A percentile compares a stretch with the other conserved stretches of the same genome.
phyloP scores from a whole-genome alignment of 2,329 filamentous ascomycete species.

The Xylariales sp. region DNA sequence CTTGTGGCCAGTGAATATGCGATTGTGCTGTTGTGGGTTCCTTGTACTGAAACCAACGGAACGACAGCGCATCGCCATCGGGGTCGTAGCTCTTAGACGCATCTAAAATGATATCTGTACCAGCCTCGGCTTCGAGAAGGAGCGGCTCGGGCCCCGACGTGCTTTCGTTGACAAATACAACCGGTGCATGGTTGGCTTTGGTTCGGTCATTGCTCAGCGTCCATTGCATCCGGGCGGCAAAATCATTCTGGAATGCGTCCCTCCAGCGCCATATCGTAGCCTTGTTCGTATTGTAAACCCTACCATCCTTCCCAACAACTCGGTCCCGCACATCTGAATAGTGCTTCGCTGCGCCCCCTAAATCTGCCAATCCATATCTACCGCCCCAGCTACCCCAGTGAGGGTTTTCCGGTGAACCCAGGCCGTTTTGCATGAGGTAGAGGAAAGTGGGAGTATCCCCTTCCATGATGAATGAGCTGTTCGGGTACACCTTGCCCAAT shows the following conservation, averaged over 20 bases:
- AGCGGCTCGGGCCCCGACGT: background rate
- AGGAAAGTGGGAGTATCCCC: slow-evolving; percentile 39
- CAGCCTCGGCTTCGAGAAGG: background rate
- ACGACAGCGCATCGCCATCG: slow-evolving; percentile 1
- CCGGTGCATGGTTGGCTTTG: slow-evolving; percentile 4
- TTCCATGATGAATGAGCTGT: slow-evolving; percentile 42
- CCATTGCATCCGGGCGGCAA: slow-evolving; percentile 28
- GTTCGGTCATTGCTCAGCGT: slow-evolving; percentile 13
- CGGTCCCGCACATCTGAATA: slow-evolving; percentile 1
- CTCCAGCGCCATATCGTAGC: slow-evolving; percentile 29
- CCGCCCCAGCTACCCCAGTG: slow-evolving; percentile 40
- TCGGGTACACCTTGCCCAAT: slow-evolving; percentile 32
- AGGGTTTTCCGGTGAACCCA: slow-evolving; percentile 33
- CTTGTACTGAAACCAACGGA: slow-evolving; percentile 3
- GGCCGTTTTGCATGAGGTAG: slow-evolving; percentile 37
- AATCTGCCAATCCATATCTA: slow-evolving; percentile 29
- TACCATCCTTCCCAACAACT: background rate
- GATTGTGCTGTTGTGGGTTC: background rate
- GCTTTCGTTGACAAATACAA: slow-evolving; percentile 2
- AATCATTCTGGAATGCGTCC: slow-evolving; percentile 25
- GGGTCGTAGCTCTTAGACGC: slow-evolving; percentile 2
- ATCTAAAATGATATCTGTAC: background rate
- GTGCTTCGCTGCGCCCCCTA: background rate
- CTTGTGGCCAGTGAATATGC: background rate
- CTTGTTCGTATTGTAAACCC: slow-evolving; percentile 1